Evolutionary conservation across 345 rosid genomes (phyloP).

Genomic region (Corchorus olitorius): DNA sequence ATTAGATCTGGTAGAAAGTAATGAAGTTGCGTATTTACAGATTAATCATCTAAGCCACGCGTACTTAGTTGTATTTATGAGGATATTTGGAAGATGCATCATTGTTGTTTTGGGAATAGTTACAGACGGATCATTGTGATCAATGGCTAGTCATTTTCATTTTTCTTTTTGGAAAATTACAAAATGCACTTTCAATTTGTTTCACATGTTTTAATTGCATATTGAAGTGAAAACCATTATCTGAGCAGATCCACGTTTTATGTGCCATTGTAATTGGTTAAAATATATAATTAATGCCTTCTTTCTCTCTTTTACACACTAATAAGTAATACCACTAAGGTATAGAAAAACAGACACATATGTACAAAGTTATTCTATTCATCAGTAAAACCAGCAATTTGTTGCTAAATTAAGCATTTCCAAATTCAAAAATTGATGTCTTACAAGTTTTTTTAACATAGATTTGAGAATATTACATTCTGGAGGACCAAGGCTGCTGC

Average conservation of each 20-base stretch:
- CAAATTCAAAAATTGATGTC: neutral
- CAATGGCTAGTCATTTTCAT: too few species aligned
- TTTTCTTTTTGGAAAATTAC: neutral
- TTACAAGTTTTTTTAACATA: constrained; percentile 23
- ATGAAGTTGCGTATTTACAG: neutral
- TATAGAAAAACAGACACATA: too few species aligned
- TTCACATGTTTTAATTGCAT: neutral
- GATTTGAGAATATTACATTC: constrained; percentile 81
- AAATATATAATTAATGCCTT: neutral
- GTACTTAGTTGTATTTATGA: neutral
- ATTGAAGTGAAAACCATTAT: neutral
- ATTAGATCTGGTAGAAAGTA: constrained; percentile 16
- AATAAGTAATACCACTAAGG: too few species aligned
- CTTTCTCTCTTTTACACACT: too few species aligned
- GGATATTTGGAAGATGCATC: neutral
- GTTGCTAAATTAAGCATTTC: constrained; percentile 13
- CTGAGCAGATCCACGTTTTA: constrained; percentile 1
- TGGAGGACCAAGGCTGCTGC: constrained; percentile 62
- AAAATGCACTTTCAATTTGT: neutral
- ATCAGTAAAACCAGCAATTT: neutral
- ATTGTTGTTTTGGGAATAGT: too few species aligned
- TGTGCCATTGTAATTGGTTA: neutral
- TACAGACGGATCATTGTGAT: neutral
- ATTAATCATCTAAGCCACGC: neutral
- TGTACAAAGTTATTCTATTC: neutral